Evolutionary conservation across 441 rosid genomes (phyloP).

Genomic region (Melastoma candidum): DNA sequence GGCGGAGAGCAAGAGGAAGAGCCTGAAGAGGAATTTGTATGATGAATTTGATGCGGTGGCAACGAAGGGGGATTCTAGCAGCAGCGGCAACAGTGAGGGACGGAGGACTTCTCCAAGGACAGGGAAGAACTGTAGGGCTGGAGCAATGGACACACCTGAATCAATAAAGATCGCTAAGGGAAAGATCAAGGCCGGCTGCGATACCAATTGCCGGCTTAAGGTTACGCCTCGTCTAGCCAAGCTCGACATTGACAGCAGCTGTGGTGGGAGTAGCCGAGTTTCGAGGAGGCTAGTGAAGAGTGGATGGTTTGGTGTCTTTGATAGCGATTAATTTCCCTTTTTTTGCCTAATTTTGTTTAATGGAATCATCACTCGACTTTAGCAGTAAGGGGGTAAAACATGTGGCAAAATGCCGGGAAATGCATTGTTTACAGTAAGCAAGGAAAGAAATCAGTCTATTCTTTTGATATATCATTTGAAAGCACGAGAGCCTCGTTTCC

Average conservation of each 20-base stretch:
- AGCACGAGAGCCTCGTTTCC: constrained; percentile 32
- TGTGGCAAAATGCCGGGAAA: too few species aligned
- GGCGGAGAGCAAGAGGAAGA: constrained; percentile 15
- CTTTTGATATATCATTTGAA: constrained; percentile 13
- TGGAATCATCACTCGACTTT: too few species aligned
- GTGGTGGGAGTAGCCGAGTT: constrained; percentile 1
- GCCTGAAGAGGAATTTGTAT: constrained; percentile 45
- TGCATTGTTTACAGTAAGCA: too few species aligned
- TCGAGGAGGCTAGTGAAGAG: constrained; percentile 8
- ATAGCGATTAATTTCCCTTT: too few species aligned
- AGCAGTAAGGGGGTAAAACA: too few species aligned
- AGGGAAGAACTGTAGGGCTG: constrained; percentile 11
- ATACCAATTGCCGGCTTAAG: constrained; percentile 7
- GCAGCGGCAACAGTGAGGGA: background rate
- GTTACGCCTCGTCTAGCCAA: background rate
- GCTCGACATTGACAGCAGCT: constrained; percentile 1
- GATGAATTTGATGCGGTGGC: constrained; percentile 73
- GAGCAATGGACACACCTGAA: constrained; percentile 4
- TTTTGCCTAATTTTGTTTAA: too few species aligned
- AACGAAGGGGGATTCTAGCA: constrained; percentile 3
- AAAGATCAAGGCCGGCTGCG: background rate
- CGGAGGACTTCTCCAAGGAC: background rate
- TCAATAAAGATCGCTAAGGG: constrained; percentile 25
- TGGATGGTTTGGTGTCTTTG: background rate
- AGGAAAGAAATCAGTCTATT: too few species aligned